Base-by-base conservation (phyloP, 202 grass and related monocot species). In the Musa balbisiana region DNA sequence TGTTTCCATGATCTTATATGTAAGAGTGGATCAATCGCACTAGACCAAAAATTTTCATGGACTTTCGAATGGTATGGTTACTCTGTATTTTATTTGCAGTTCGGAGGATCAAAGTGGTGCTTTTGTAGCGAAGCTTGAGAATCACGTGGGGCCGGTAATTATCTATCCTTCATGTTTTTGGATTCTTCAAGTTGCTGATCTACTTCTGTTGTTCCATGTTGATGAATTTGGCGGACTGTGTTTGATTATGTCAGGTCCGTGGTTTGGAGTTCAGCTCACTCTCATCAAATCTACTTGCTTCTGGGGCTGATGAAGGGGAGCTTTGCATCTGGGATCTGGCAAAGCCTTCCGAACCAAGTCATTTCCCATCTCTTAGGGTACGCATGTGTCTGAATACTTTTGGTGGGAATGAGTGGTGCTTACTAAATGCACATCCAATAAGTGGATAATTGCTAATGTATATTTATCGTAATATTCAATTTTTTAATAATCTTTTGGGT, bases 241-340 rank as follows among this genome's bases (percentile, higher is more conserved):
- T n/a, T 27, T 65, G 24, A 20, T 65, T 11, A 64, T 64, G 2
- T 14, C 72, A 99, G 95, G 95, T 99, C 72, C 77, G 85, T 71
- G 95, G 95, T 33, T 60, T 99, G 89, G 95, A 99, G 83, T 99
- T 99, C 20, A 92, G 85, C 52, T 81, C 87, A 52, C 81, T 95
- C 66, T 76, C 87, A 10, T 83, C 95, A 16, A 92, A 95, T 80
- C 55, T 84, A 55, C 95, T 99, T 56, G 91, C 91, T 56, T 99
- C 95, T 16, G 95, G 95, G n/a, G 95, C 85, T 49, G 91, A 99
- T 52, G 83, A 99, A 80, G 95, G 95, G 55, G 85, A 92, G 75
- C 81, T 95, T 66, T 94, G 89, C 83, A 87, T 99, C 73, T 99
- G 95, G 95, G 95, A 99, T 92, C 83, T 99, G 55, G 87, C 83